Evolutionary conservation across 2,329 filamentous ascomycete genomes (phyloP), one percentile per base, ranked within the genome.

Genomic region (Neofusicoccum ribis): DNA sequence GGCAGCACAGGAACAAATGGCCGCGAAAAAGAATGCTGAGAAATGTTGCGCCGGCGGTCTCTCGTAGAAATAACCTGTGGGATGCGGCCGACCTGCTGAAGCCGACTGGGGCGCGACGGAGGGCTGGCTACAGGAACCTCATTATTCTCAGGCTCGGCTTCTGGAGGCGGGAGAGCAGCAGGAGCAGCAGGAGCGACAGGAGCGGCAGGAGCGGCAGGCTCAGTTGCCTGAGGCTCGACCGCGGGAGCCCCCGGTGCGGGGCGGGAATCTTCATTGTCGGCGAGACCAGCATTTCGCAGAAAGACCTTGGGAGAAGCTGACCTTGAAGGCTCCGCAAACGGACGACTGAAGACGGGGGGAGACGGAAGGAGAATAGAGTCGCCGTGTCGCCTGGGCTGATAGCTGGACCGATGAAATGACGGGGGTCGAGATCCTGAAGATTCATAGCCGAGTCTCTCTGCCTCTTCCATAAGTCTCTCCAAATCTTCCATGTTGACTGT

Each of bases 31-130:
- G 92, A 96, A 73, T 88, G 89, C 1, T 90, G 86, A 0, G 91
- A 89, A 1, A 87, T 86, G 54, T 86, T 86, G 67, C 90, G 86
- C 41, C 88, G 82, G 62, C 88, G 85, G 52, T 85, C 84, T 54
- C 82, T 80, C 59, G 85, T 88, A 51, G 87, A 91, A 36, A 94
- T 83, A 3, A 97, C 92, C 71, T 88, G 88, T 8, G 93, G 93
- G 60, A 97, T 97, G 15, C 93, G 87, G 8, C 93, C 93, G 52
- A 97, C 88, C 70, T 94, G 92, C 34, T 89, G 87, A 17, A 96
- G 81, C 64, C 93, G 85, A 72, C 87, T 91, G 9, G 86, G 86
- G 9, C 79, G 80, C 43, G 64, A 15, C 12, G 41, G 56, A 15
- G 17, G 41, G n/a, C 31, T 60, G 7, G 56, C 27, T 37, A 11